These are phyloP conservation scores for Aureobasidium sp. DNA, from an alignment of 2,329 filamentous ascomycete genomes.

Conservation along the genomic window DNA sequence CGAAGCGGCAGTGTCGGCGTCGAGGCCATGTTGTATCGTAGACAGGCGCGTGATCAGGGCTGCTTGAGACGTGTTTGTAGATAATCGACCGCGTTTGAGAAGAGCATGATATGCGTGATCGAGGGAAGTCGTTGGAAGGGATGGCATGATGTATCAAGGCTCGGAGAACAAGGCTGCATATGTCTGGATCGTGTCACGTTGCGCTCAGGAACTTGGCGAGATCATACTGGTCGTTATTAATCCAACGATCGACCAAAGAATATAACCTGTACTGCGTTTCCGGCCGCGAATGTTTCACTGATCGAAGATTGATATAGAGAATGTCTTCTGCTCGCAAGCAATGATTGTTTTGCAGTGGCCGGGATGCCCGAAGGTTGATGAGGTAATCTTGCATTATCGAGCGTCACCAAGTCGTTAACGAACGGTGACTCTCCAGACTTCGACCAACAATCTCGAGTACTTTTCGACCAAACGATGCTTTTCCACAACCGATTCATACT, in stretches of 20 bases:
- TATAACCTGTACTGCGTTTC: no score
- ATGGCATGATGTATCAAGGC: not conserved
- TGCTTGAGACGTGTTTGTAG: not conserved
- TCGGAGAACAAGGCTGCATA: not conserved
- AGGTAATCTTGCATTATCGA: not conserved
- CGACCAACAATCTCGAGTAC: no score
- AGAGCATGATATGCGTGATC: not conserved
- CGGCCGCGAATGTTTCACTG: no score
- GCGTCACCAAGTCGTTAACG: not conserved
- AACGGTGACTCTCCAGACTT: not conserved
- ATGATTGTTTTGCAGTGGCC: no score
- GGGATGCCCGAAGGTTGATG: not conserved
- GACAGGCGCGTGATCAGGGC: constrained; percentile 22
- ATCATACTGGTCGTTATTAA: not conserved
- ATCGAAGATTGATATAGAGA: not conserved
- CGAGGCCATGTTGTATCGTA: constrained; percentile 21
- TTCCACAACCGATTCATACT: not conserved
- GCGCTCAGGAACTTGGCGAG: not conserved
- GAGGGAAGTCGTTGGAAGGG: not conserved
- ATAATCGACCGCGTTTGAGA: not conserved
- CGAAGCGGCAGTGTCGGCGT: not conserved
- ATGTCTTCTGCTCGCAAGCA: not conserved
- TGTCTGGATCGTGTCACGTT: not conserved
- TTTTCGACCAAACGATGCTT: not conserved
- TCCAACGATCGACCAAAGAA: no score